A percentile compares a stretch with the other conserved stretches of the same genome.
Evolutionary conservation across 1,284 basidiomycete genomes (phyloP).

Genomic region (Puccinia hordei): DNA sequence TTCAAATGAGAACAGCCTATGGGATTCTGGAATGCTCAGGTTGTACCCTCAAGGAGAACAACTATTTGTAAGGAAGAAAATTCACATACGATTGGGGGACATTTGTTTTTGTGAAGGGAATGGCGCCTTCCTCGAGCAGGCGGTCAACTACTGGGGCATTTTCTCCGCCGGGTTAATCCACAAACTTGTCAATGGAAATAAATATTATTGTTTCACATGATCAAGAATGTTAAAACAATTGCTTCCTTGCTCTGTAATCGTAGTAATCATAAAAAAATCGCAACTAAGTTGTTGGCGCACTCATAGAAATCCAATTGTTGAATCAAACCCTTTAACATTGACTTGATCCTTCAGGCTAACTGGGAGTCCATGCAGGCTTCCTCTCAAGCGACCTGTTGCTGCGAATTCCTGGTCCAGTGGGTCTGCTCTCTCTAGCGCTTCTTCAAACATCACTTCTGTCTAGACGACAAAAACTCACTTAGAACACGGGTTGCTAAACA

Average conservation of each 20-base stretch:
- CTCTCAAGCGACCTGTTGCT: constrained; percentile 67
- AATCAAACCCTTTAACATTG: constrained; percentile 69
- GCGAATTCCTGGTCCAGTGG: constrained; percentile 71
- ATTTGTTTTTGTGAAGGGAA: constrained; percentile 79
- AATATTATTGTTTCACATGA: not conserved
- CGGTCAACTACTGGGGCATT: constrained; percentile 69
- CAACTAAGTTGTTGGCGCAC: constrained; percentile 53
- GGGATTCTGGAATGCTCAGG: constrained; percentile 60
- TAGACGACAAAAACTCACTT: constrained; percentile 18
- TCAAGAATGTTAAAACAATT: not conserved
- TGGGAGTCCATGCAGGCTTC: constrained; percentile 79
- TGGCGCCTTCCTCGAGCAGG: constrained; percentile 70
- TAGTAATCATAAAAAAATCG: not conserved
- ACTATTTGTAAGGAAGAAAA: not conserved
- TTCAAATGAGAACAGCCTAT: constrained; percentile 83
- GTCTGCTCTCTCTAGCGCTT: constrained; percentile 67
- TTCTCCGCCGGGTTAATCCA: constrained; percentile 66
- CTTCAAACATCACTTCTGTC: constrained; percentile 66
- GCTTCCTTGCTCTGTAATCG: not conserved
- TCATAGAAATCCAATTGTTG: constrained; percentile 73
- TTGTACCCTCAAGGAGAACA: not conserved
- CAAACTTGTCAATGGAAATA: constrained; percentile 61
- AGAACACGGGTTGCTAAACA: not conserved
- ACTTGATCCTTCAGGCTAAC: constrained; percentile 73
- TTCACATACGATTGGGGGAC: constrained; percentile 60